Evolutionary conservation across 2,329 filamentous ascomycete genomes (phyloP), one percentile per base, ranked within the genome.

Genomic region (Talaromyces sp.): DNA sequence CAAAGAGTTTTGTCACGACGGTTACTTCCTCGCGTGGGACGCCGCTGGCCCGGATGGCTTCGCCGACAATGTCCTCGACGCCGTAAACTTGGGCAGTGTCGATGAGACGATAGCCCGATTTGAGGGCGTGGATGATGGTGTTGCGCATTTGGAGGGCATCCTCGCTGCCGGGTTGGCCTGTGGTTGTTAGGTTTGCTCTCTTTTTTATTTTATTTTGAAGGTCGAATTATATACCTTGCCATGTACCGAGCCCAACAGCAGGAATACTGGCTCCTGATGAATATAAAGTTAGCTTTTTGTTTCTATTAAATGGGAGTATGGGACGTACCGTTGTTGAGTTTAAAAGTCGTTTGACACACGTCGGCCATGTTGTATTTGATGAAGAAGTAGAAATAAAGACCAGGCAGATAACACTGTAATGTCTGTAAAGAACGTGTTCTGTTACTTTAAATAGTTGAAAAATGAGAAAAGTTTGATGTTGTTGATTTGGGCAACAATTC

Each of bases 1-100:
- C 59, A 28, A 34, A 56, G 14, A 61, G 44, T 34, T 89, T 89
- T 34, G 85, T 86, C 0, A 82, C 84, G 28, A 83, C 72, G 63
- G 81, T 82, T 4, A 83, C 69, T 59, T 81, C 72, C 18, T 81
- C 75, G 34, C 82, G 76, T 9, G 76, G 67, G 1, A 82, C 65
- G 3, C 76, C 74, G 64, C 75, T 77, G 62, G 82, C 78, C 57
- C 78, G 75, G 65, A 84, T 82, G 0, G 81, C 81, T n/a, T 74
- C 63, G 0, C 81, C 81, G 23, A 83, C 66, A 64, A 56, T 56
- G 23, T 42, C 27, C 18, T 83, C 82, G 23, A 65, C 64, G 66
- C 83, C 82, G 0, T 60, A 60, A 30, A 42, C n/a, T 40, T 60
- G 59, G 5, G 59, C 59, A 4, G 59, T 60, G 44, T 60, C 59